These are phyloP conservation scores for Cercospora zeae-maydis DNA, from an alignment of 2,329 filamentous ascomycete species.

Conservation along the genomic window DNA sequence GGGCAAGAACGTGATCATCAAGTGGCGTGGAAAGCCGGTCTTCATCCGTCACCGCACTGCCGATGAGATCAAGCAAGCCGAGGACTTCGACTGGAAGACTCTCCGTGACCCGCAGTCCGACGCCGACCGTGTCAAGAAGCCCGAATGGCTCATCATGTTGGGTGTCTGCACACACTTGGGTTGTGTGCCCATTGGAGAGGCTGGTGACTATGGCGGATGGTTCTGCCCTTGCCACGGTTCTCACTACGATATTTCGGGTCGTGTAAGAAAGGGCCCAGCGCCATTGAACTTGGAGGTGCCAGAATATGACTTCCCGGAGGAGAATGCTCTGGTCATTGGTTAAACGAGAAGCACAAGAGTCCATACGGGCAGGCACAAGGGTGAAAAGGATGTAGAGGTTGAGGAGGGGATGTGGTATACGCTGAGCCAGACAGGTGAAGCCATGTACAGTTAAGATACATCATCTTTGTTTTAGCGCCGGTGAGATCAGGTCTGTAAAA, in stretches of 20 bases:
- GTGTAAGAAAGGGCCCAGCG: conserved; percentile 94
- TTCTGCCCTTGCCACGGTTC: conserved; percentile 99
- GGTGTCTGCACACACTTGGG: conserved; percentile 99
- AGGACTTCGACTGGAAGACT: conserved; percentile 74
- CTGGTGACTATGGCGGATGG: conserved; percentile 97
- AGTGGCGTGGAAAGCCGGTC: conserved; percentile 99
- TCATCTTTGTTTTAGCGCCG: conserved; percentile 15
- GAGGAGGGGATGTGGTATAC: conserved; percentile 5
- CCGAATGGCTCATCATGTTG: conserved; percentile 98
- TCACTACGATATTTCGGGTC: conserved; percentile 99
- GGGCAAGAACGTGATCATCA: conserved; percentile 99
- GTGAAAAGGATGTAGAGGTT: background rate
- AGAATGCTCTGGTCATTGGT: conserved; percentile 86
- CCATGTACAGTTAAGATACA: conserved; percentile 17
- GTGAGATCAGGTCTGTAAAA: conserved; percentile 15
- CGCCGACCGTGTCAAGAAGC: conserved; percentile 91
- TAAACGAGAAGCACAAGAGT: conserved; percentile 50
- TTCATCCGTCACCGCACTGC: conserved; percentile 98
- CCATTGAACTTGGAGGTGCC: conserved; percentile 97
- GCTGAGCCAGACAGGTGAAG: conserved; percentile 11
- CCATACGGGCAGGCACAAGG: background rate
- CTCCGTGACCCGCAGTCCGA: conserved; percentile 91
- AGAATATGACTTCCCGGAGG: conserved; percentile 86
- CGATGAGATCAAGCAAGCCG: conserved; percentile 90
- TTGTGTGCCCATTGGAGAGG: conserved; percentile 98